A percentile compares a stretch with the other conserved stretches of the same genome.
phyloP scores from a whole-genome alignment of 2,329 filamentous ascomycete genomes.

The Cytospora leucostoma region DNA sequence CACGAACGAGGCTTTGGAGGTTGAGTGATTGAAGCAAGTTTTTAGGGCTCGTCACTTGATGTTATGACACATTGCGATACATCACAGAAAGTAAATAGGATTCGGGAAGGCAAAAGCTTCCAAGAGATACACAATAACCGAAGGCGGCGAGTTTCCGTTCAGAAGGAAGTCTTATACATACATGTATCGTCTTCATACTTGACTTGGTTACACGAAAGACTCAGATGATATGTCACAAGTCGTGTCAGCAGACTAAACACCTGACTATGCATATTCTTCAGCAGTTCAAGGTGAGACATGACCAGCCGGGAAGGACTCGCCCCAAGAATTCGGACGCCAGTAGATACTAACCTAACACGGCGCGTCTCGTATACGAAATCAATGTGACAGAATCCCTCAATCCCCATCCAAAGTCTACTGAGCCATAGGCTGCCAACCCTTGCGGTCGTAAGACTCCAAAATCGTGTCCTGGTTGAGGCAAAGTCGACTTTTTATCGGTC shows the following conservation, averaged over 20 bases:
- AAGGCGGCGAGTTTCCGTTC: neutral
- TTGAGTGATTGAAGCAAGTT: neutral
- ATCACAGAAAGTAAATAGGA: neutral
- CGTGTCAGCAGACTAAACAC: slow-evolving; percentile 13
- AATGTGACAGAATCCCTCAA: neutral
- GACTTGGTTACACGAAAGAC: slow-evolving; percentile 19
- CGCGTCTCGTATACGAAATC: too few relatives aligned
- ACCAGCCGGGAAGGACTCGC: neutral
- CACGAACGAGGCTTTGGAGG: neutral
- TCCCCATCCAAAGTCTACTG: neutral
- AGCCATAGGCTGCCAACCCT: neutral
- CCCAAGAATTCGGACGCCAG: neutral
- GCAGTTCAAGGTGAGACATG: neutral
- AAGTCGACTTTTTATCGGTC: neutral
- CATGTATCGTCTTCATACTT: neutral
- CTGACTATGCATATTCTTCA: slow-evolving; percentile 16
- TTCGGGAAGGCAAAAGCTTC: neutral
- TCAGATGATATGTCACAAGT: slow-evolving; percentile 14
- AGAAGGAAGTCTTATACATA: neutral
- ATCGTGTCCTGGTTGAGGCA: neutral
- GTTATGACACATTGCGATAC: neutral
- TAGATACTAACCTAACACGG: neutral
- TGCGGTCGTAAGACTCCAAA: neutral
- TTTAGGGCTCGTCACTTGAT: neutral
- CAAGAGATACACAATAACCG: neutral